phyloP scores from a whole-genome alignment of 352 stramenopile species.

The Phytopythium helicoides region DNA sequence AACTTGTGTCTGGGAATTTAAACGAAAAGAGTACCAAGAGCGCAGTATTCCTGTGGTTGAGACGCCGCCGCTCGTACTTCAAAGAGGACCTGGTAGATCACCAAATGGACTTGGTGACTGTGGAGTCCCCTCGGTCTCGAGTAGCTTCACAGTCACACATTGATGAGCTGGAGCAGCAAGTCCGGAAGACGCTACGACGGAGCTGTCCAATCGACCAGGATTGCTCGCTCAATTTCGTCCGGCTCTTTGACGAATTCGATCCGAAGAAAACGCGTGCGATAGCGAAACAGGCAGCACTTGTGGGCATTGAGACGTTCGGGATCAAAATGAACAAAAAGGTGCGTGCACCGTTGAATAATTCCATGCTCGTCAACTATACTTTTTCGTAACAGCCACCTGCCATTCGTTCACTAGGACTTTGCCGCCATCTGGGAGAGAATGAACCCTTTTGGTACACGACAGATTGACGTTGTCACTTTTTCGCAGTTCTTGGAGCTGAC shows the following conservation, averaged over 20 bases:
- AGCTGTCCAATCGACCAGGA: slow-evolving; percentile 81
- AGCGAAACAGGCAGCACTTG: slow-evolving; percentile 38
- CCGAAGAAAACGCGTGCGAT: slow-evolving; percentile 57
- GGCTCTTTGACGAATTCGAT: slow-evolving; percentile 78
- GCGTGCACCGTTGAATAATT: neutral
- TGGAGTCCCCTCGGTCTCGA: slow-evolving; percentile 39
- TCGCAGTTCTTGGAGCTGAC: slow-evolving; percentile 71
- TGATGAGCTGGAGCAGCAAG: slow-evolving; percentile 66
- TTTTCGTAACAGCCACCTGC: neutral
- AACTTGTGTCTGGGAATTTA: slow-evolving; percentile 62
- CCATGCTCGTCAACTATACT: no score
- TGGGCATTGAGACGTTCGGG: slow-evolving; percentile 61
- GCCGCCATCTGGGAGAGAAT: slow-evolving; percentile 67
- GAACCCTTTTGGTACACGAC: slow-evolving; percentile 53
- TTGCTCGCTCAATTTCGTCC: slow-evolving; percentile 65
- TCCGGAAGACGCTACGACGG: slow-evolving; percentile 60
- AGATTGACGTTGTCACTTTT: slow-evolving; percentile 55
- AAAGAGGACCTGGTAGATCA: slow-evolving; percentile 57
- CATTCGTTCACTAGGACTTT: slow-evolving; percentile 44
- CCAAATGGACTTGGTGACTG: slow-evolving; percentile 18
- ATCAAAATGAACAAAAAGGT: slow-evolving; percentile 82
- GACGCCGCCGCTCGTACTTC: slow-evolving; percentile 29
- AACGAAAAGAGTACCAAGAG: slow-evolving; percentile 56
- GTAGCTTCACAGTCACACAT: slow-evolving; percentile 48
- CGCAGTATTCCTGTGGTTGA: slow-evolving; percentile 70